phyloP scores from a whole-genome alignment of 2,329 filamentous ascomycete species.

The Pseudonectria foliicola region DNA sequence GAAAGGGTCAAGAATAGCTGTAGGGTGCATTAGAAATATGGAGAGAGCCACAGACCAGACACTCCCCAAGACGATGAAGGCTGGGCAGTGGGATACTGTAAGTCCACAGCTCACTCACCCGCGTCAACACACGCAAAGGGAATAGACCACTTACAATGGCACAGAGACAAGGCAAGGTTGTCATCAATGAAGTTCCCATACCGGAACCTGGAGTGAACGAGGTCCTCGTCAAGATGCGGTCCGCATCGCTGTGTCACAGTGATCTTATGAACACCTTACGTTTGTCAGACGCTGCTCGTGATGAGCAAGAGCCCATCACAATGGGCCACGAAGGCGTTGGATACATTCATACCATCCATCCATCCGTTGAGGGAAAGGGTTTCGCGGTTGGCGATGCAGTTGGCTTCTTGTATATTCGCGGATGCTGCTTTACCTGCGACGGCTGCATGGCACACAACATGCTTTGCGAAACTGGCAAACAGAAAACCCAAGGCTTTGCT shows the following conservation, averaged over 20 bases:
- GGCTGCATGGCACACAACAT: slow-evolving; percentile 39
- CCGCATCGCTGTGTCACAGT: slow-evolving; percentile 29
- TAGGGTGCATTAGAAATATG: too few relatives aligned
- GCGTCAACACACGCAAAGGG: not conserved
- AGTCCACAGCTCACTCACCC: not conserved
- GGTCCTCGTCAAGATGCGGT: slow-evolving; percentile 29
- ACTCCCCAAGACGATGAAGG: slow-evolving; percentile 6
- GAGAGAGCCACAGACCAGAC: not conserved
- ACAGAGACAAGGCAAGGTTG: slow-evolving; percentile 19
- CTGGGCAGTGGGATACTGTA: slow-evolving; percentile 11
- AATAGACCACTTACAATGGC: not conserved
- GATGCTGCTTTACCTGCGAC: slow-evolving; percentile 39
- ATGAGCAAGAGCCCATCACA: slow-evolving; percentile 12
- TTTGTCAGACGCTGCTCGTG: slow-evolving; percentile 3
- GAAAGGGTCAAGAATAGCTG: too few relatives aligned
- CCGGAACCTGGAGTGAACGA: slow-evolving; percentile 35
- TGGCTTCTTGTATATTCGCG: slow-evolving; percentile 39
- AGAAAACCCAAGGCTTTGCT: slow-evolving; percentile 35
- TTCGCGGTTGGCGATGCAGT: slow-evolving; percentile 36
- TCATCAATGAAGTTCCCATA: slow-evolving; percentile 36
- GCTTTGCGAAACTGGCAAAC: slow-evolving; percentile 29
- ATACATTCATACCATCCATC: slow-evolving; percentile 31
- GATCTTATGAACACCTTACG: slow-evolving; percentile 17
- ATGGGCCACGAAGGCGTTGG: slow-evolving; percentile 42
- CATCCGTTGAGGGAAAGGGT: slow-evolving; percentile 28